These are phyloP conservation scores for Clarkia xantiana DNA, from an alignment of 345 rosid genomes.

Conservation along the genomic window DNA sequence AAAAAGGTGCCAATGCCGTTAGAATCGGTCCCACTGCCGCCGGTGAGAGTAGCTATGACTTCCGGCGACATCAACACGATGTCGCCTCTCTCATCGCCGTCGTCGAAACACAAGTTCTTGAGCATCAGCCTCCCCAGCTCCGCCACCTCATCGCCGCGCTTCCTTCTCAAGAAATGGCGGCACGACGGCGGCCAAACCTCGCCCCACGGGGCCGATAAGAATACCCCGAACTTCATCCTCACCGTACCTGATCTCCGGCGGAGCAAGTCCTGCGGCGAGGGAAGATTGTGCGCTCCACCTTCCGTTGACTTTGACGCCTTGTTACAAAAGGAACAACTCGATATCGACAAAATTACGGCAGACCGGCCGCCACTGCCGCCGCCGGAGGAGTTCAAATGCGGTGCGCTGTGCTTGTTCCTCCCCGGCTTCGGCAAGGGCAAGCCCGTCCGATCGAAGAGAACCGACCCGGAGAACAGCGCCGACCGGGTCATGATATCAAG, in stretches of 20 bases:
- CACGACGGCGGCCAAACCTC: conserved; percentile 19
- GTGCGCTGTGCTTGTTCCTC: conserved; percentile 57
- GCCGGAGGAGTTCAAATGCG: conserved; percentile 41
- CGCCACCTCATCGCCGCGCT: conserved; percentile 46
- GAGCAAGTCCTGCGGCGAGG: conserved; percentile 68
- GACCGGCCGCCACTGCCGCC: not conserved
- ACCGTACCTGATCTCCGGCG: conserved; percentile 18
- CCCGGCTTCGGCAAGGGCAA: conserved; percentile 68
- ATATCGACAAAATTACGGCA: not conserved
- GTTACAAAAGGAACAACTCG: not conserved
- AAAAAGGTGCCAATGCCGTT: too few species aligned
- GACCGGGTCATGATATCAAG: conserved; percentile 31
- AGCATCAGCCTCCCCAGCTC: conserved; percentile 57
- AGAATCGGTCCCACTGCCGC: not conserved
- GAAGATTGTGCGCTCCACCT: conserved; percentile 25
- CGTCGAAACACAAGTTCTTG: conserved; percentile 26
- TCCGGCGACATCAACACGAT: conserved; percentile 1
- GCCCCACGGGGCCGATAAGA: conserved; percentile 18
- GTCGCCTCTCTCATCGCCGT: conserved; percentile 18
- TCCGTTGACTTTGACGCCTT: conserved; percentile 56
- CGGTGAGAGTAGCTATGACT: not conserved
- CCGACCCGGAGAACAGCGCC: conserved; percentile 8
- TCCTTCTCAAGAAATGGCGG: conserved; percentile 20
- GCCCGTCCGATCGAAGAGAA: conserved; percentile 22
- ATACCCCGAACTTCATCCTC: conserved; percentile 14